Evolutionary conservation across 768 basidiomycete genomes (phyloP).

Genomic region (Glaciozyma martinii): DNA sequence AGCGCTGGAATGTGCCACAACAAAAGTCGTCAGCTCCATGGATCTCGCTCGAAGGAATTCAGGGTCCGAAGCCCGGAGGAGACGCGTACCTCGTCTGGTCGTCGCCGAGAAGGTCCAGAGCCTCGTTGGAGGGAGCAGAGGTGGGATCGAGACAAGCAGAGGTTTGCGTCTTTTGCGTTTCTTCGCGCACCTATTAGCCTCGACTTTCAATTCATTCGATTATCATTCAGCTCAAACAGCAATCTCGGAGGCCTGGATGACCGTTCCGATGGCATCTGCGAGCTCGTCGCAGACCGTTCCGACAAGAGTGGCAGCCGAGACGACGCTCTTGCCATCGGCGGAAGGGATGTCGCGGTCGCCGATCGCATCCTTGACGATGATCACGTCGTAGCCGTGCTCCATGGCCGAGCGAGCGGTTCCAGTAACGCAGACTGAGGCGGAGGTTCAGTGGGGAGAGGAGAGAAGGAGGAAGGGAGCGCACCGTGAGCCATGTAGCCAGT

Average conservation of each 20-base stretch:
- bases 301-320: background rate
- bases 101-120: too few species aligned
- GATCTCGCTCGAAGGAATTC: too few species aligned
- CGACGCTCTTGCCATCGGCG: background rate
- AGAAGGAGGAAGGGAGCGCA: background rate
- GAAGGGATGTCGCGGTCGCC: slow-evolving; percentile 14
- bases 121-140: too few species aligned
- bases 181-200: too few species aligned
- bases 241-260: background rate
- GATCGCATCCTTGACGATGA: slow-evolving; percentile 26
- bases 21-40: too few species aligned
- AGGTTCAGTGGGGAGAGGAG: background rate
- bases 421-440: slow-evolving; percentile 23
- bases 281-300: background rate
- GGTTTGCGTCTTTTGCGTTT: too few species aligned
- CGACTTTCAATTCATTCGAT: too few species aligned
- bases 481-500: slow-evolving; percentile 26
- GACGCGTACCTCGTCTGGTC: too few species aligned
- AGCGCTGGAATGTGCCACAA: too few species aligned
- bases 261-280: background rate
- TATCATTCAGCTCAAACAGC: background rate
- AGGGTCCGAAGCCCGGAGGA: too few species aligned
- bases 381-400: slow-evolving; percentile 25
- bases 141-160: too few species aligned
- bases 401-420: slow-evolving; percentile 22